These are phyloP conservation scores for Neurospora pannonica DNA, from an alignment of 495 filamentous ascomycete species.

Conservation along the genomic window DNA sequence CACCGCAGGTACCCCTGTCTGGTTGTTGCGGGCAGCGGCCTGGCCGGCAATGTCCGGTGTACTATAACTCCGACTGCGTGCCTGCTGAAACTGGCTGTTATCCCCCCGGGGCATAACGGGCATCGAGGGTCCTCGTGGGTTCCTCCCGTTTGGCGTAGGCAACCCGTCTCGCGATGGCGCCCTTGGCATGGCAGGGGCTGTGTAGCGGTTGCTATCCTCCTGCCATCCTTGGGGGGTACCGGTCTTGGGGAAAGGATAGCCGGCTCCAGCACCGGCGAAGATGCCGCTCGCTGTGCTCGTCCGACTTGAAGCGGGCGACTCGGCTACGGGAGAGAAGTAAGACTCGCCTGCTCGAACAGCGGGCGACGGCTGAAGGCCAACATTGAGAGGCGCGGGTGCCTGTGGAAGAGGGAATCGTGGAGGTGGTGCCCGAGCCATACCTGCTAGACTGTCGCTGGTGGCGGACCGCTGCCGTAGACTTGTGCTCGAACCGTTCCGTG, in stretches of 20 bases:
- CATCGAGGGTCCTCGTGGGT: constrained; percentile 68
- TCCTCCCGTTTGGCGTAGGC: constrained; percentile 44
- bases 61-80: constrained; percentile 51
- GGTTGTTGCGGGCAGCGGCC: constrained; percentile 23
- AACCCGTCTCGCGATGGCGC: constrained; percentile 67
- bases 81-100: constrained; percentile 45
- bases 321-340: constrained; percentile 83
- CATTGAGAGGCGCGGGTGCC: constrained; percentile 46
- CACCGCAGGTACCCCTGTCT: constrained; percentile 38
- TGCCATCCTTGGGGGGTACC: constrained; percentile 51
- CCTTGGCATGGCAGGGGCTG: constrained; percentile 76
- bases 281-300: constrained; percentile 53
- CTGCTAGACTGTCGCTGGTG: constrained; percentile 57
- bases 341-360: constrained; percentile 53
- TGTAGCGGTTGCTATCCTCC: constrained; percentile 70
- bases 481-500: constrained; percentile 69
- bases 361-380: constrained; percentile 39
- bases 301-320: constrained; percentile 74
- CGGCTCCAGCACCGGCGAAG: constrained; percentile 48
- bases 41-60: constrained; percentile 52
- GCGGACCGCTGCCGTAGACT: constrained; percentile 73
- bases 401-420: constrained; percentile 60
- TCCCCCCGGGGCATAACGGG: constrained; percentile 58
- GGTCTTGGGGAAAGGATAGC: constrained; percentile 73
- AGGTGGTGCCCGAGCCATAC: constrained; percentile 45